Conservation (phyloP, 164 flowering plant genomes). For the Aristolochia californica region DNA sequence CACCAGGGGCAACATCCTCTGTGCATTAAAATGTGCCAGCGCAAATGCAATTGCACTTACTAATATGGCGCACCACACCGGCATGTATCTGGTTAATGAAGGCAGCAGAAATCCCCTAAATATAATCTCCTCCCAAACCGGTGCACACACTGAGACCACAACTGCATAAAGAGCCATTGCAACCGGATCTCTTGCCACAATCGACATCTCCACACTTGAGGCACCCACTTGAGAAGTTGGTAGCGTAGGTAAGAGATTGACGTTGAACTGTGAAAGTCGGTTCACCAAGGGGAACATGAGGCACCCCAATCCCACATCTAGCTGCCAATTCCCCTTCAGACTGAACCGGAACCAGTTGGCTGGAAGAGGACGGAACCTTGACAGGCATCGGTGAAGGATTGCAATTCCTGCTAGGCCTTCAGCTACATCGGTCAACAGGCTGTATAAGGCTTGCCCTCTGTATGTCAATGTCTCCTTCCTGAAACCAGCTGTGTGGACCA, state of each 20-base stretch:
- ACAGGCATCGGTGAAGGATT: conserved; percentile 76
- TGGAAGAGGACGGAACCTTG: conserved; percentile 72
- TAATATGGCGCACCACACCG: conserved; percentile 81
- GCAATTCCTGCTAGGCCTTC: conserved; percentile 95
- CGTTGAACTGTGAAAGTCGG: conserved; percentile 79
- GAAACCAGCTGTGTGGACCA: conserved; percentile 70
- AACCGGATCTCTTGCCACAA: conserved; percentile 83
- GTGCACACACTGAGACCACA: conserved; percentile 89
- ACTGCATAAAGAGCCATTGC: conserved; percentile 86
- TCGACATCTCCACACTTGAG: conserved; percentile 91
- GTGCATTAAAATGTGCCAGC: conserved; percentile 85
- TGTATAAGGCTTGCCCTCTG: conserved; percentile 88
- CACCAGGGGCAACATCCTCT: conserved; percentile 83
- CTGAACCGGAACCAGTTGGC: conserved; percentile 79
- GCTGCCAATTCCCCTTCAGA: conserved; percentile 66
- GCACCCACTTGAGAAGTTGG: conserved; percentile 65
- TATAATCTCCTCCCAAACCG: conserved; percentile 92
- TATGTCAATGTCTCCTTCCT: conserved; percentile 68
- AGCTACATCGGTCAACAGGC: conserved; percentile 82
- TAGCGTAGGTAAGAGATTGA: conserved; percentile 56
- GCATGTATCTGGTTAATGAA: conserved; percentile 90
- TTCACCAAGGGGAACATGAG: conserved; percentile 91
- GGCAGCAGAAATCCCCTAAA: conserved; percentile 95
- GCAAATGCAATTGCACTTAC: conserved; percentile 87
- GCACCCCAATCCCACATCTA: conserved; percentile 82